Percentiles rank a stretch among this genome's conserved stretches.
Conservation (phyloP, 2,329 filamentous ascomycete genomes). For the Phaeosphaeria sp. region DNA sequence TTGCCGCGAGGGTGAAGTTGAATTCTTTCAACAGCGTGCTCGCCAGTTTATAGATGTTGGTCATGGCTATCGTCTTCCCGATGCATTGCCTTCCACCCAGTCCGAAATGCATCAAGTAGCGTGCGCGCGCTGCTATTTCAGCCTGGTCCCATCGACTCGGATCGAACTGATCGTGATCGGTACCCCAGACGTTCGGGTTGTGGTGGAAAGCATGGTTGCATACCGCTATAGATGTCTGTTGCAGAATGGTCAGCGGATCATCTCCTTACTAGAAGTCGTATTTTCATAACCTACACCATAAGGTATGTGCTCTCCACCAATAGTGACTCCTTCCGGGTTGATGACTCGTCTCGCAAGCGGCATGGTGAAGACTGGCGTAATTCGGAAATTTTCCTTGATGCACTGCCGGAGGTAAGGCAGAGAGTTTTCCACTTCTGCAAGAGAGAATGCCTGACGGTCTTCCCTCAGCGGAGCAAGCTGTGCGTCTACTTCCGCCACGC, state of each 20-base stretch:
- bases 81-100: background rate
- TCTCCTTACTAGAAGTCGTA: too few relatives aligned
- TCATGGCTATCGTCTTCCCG: background rate
- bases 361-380: slow-evolving; percentile 1
- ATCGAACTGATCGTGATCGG: background rate
- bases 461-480: background rate
- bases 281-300: background rate
- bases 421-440: background rate
- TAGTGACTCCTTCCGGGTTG: background rate
- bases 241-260: background rate
- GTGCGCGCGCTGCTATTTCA: background rate
- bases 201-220: slow-evolving; percentile 1
- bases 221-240: background rate
- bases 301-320: background rate
- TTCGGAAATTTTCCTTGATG: slow-evolving; percentile 1
- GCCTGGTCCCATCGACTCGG: background rate
- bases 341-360: background rate
- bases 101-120: slow-evolving; percentile 1
- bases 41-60: background rate
- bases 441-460: background rate
- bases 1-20: background rate
- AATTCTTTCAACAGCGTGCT: background rate
- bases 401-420: background rate
- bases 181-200: background rate
- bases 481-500: background rate